Conservation (phyloP, 2,329 filamentous ascomycete genomes). For the Curvularia spicifera region DNA sequence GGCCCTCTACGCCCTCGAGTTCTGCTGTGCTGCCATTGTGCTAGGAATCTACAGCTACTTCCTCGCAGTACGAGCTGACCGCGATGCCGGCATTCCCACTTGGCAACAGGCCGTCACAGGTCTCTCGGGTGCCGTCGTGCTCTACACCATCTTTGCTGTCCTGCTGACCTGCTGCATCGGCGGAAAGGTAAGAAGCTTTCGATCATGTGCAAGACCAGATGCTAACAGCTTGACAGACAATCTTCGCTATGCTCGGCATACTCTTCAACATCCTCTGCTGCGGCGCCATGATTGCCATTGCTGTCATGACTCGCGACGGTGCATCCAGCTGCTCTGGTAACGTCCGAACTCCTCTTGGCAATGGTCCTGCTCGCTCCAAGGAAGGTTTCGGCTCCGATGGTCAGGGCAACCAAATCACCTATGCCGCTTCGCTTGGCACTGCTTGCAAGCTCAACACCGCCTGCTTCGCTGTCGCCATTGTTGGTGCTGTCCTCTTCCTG, state of each 20-base stretch:
- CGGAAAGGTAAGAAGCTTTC: conserved; percentile 60
- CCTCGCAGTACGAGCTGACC: conserved; percentile 72
- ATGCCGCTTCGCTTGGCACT: conserved; percentile 57
- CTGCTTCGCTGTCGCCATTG: conserved; percentile 77
- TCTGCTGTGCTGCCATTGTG: conserved; percentile 74
- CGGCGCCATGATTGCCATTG: conserved; percentile 81
- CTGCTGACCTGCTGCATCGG: conserved; percentile 80
- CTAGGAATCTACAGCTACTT: conserved; percentile 83
- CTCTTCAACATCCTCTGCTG: conserved; percentile 78
- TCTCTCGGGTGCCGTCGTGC: conserved; percentile 73
- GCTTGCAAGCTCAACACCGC: conserved; percentile 80
- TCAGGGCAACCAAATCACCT: conserved; percentile 51
- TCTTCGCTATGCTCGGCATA: conserved; percentile 76
- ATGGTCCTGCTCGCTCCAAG: conserved; percentile 60
- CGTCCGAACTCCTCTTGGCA: conserved; percentile 73
- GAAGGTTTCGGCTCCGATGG: conserved; percentile 57
- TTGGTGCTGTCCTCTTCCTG: conserved; percentile 77
- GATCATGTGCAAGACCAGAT: no score
- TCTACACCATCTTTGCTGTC: conserved; percentile 77
- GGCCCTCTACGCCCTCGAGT: conserved; percentile 74
- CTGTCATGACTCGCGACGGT: conserved; percentile 74
- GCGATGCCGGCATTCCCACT: conserved; percentile 66
- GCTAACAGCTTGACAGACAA: conserved; percentile 26
- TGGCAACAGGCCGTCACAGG: conserved; percentile 73
- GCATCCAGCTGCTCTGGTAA: conserved; percentile 68